Base-by-base conservation (phyloP, 2,329 filamentous ascomycete species). In the Ascochyta rabiei region DNA sequence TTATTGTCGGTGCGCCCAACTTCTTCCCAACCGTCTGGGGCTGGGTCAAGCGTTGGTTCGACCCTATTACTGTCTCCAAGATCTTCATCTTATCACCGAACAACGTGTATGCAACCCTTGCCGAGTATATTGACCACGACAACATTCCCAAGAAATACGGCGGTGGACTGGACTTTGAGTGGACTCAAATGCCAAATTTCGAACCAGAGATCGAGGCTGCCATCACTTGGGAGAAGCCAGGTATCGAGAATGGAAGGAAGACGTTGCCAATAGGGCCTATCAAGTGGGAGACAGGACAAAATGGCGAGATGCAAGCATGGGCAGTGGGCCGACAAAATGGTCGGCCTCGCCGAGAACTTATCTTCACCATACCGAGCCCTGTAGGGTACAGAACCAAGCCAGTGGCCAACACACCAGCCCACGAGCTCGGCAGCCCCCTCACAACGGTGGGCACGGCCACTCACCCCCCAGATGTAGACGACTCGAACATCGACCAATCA, bases 21-120 rank as follows among this genome's bases (percentile, higher is more conserved):
- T 96, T 96, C 82, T 96, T 96, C 80, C 89, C 89, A 44, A 96
- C 91, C 2, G 90, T 96, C 56, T 93, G 93, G 93, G 87, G 90
- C 62, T 96, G 92, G 91, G 84, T 96, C 77, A 96, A 96, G 82
- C 88, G 89, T 69, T 96, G 93, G 92, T 96, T 96, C 43, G 78
- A 82, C 77, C 93, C 93, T 6, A 91, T 92, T 59, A 97, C 93
- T 30, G 75, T 76, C 3, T 95, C 91, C 68, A 98, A 98, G 80
- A 97, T 98, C 74, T 96, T 96, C 75, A 95, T 98, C 66, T 85
- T 98, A 49, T 82, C 82, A 42, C 80, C 85, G 8, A 72, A 84
- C 50, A 91, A 96, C 75, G 88, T 96, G 48, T 84, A 87, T 63
- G 80, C 88, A 15, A 93, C 91, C 1, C 84, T 98, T 23, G 84